phyloP scores from a whole-genome alignment of 1,284 basidiomycete genomes.

The Pholiota adiposa region DNA sequence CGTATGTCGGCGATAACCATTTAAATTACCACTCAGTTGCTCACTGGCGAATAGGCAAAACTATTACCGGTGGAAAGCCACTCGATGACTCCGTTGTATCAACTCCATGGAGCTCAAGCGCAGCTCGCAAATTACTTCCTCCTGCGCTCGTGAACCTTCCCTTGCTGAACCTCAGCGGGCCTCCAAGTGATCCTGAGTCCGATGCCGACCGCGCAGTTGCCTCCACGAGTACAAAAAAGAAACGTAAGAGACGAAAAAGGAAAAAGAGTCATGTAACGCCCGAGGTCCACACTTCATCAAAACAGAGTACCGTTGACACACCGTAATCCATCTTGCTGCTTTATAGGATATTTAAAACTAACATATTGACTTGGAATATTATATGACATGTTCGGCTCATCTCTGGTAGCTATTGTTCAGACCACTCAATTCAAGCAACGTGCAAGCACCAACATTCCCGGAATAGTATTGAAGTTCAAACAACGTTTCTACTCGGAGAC shows the following conservation, averaged over 20 bases:
- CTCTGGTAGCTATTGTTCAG: neutral
- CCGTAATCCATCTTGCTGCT: neutral
- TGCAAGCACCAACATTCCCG: neutral
- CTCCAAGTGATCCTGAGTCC: slow-evolving; percentile 34
- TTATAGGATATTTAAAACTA: neutral
- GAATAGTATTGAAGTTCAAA: neutral
- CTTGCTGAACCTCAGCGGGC: slow-evolving; percentile 61
- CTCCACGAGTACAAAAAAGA: slow-evolving; percentile 48
- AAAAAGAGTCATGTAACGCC: slow-evolving; percentile 36
- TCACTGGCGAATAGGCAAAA: neutral
- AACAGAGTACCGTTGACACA: neutral
- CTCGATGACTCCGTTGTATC: slow-evolving; percentile 21
- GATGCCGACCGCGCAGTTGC: slow-evolving; percentile 31
- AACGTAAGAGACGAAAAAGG: slow-evolving; percentile 60
- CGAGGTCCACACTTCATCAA: slow-evolving; percentile 7
- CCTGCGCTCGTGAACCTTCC: slow-evolving; percentile 37
- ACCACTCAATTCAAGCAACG: neutral
- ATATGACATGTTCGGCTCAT: neutral
- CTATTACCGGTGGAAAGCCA: neutral
- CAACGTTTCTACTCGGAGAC: neutral
- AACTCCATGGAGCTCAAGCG: neutral
- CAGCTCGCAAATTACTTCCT: slow-evolving; percentile 16
- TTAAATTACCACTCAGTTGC: neutral
- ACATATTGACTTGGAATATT: neutral
- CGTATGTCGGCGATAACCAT: neutral